These are phyloP conservation scores for Rhodocollybia butyracea DNA, from an alignment of 768 basidiomycete species.

Conservation along the genomic window DNA sequence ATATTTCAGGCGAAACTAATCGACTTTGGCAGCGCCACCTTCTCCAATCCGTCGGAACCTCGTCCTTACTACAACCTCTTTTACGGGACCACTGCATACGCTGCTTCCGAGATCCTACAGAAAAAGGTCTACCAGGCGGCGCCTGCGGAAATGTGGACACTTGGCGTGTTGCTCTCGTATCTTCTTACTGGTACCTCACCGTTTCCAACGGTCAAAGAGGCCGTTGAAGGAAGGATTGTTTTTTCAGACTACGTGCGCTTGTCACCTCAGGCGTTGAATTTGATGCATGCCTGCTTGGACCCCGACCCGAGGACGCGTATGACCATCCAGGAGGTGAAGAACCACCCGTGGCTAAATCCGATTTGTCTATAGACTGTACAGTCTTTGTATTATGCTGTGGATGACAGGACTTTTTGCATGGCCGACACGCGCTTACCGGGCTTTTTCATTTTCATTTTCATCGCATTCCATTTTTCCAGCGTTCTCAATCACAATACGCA, in stretches of 20 bases:
- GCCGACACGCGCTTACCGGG: no score
- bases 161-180: conserved; percentile 93
- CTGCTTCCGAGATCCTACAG: conserved; percentile 88
- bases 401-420: no score
- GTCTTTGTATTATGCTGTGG: no score
- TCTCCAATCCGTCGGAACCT: conserved; percentile 59
- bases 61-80: conserved; percentile 74
- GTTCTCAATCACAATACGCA: neutral
- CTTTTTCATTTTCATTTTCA: no score
- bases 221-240: conserved; percentile 61
- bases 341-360: conserved; percentile 76
- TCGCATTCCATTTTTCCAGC: neutral
- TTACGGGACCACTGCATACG: conserved; percentile 94
- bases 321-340: conserved; percentile 75
- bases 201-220: conserved; percentile 84
- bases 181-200: conserved; percentile 91
- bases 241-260: conserved; percentile 41
- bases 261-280: conserved; percentile 49
- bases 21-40: conserved; percentile 90
- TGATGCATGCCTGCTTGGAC: conserved; percentile 78
- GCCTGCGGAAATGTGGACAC: conserved; percentile 94
- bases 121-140: conserved; percentile 89
- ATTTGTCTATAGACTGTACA: neutral
- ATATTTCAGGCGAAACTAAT: conserved; percentile 79
- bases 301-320: conserved; percentile 79